Evolutionary conservation across 2,329 filamentous ascomycete genomes (phyloP).

Genomic region (Claviceps sp.): DNA sequence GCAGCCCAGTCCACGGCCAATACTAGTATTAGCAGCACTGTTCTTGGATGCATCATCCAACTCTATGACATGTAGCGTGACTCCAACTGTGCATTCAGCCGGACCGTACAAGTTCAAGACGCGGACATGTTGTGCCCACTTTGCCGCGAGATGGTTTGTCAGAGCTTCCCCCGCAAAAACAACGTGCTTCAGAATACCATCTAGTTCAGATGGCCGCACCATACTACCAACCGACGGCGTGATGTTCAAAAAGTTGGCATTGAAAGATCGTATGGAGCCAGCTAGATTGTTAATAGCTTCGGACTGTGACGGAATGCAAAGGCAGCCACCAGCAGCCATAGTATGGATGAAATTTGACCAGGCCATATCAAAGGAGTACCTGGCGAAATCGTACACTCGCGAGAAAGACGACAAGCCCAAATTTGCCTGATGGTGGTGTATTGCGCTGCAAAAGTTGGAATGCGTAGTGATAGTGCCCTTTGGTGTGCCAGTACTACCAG

Average conservation of each 20-base stretch:
- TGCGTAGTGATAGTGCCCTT: not conserved
- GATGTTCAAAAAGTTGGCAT: constrained; percentile 8
- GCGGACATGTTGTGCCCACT: constrained; percentile 6
- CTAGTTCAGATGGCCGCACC: constrained; percentile 2
- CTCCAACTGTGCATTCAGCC: constrained; percentile 8
- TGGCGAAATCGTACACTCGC: constrained; percentile 8
- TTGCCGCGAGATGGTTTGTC: constrained; percentile 1
- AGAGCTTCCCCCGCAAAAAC: constrained; percentile 10
- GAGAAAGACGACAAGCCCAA: not conserved
- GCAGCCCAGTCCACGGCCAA: constrained; percentile 2
- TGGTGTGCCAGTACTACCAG: not conserved
- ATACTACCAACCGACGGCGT: constrained; percentile 11
- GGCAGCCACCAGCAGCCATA: constrained; percentile 7
- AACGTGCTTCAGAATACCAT: constrained; percentile 6
- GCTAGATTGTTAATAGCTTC: constrained; percentile 7
- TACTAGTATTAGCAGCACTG: not conserved
- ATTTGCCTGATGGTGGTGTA: not conserved
- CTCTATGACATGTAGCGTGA: not conserved
- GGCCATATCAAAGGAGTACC: constrained; percentile 11
- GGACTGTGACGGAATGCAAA: constrained; percentile 11
- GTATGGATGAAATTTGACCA: constrained; percentile 9
- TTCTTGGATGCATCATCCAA: not conserved
- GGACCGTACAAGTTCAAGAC: constrained; percentile 13
- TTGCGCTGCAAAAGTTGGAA: not conserved
- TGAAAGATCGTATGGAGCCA: constrained; percentile 5